Base-by-base conservation (phyloP, 306 rosid species). In the Rosa multiflora region DNA sequence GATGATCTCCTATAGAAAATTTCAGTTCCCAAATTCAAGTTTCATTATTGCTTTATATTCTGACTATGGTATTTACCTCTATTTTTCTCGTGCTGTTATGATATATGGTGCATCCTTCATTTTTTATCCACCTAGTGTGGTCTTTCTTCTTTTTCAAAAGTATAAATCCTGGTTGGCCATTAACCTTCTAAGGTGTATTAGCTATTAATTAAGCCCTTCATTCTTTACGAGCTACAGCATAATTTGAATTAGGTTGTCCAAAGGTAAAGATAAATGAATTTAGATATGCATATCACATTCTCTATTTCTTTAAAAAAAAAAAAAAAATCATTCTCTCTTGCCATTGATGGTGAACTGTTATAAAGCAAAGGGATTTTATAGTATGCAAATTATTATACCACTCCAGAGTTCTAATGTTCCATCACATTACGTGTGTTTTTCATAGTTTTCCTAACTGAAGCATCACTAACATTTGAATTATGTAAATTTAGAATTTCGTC, bases 401-500 rank as follows among this genome's bases (percentile, higher is more conserved):
- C 26, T 67, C 72, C 23, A 9, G 26, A 67, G 7, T 67, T 18
- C 72, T 17, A 48, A 37, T 40, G 72, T 37, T 67, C 8, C 29
- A 18, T 67, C 14, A 0, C 29, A 17, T 40, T 79, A 23, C 26
- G 10, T 79, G 62, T 32, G 48, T 35, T 72, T 56, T 44, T 9
- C 14, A 70, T 64, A 10, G 0, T 10, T 56, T 26, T 81, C 20
- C 17, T 1, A 42, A 14, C 48, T 5, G 11, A 10, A 29, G 42
- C 47, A 70, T 72, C 32, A 75, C 73, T 85, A 46, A 86, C 83
- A 42, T 42, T 82, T 62, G 51, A 81, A 79, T 74, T 79, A 43
- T 85, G 73, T 21, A 78, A 63, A 53, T 82, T 82, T 93, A 92
- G 98, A 90, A 71, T 79, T 82, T 88, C 5, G 55, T 95, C 79